A percentile compares a stretch with the other conserved stretches of the same genome.
These are phyloP conservation scores for Talaromyces wortmannii DNA, from an alignment of 495 filamentous ascomycete species.

Conservation along the genomic window DNA sequence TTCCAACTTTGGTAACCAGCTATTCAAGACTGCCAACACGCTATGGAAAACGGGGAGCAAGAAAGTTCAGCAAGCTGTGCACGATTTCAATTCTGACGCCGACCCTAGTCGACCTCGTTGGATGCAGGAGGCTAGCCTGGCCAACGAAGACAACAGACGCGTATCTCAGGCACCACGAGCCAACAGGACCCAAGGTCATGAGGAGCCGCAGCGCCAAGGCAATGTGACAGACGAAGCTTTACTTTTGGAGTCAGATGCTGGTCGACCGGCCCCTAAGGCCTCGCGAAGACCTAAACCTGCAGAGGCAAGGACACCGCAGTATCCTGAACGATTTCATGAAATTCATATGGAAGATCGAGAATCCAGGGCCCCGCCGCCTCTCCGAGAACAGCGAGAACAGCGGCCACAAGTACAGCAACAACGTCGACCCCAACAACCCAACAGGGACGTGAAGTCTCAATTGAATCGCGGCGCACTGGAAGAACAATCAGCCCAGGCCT, in stretches of 20 bases:
- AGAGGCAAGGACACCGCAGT: conserved; percentile 16
- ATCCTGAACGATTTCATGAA: conserved; percentile 19
- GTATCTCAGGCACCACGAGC: conserved; percentile 7
- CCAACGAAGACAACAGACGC: conserved; percentile 18
- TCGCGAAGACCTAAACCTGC: conserved; percentile 1
- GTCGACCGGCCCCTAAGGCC: conserved; percentile 32
- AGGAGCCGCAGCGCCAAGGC: conserved; percentile 10
- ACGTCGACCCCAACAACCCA: conserved; percentile 41
- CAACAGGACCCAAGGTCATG: conserved; percentile 9
- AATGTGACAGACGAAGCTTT: conserved; percentile 80
- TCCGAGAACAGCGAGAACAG: background rate
- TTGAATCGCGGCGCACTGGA: conserved; percentile 67
- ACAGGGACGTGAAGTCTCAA: conserved; percentile 47
- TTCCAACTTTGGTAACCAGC: conserved; percentile 69
- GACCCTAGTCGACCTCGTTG: conserved; percentile 87
- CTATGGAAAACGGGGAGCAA: conserved; percentile 93
- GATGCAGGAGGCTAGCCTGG: conserved; percentile 68
- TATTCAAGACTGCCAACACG: conserved; percentile 90
- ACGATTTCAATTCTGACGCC: conserved; percentile 76
- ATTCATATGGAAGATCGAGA: background rate
- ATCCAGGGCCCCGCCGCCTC: background rate
- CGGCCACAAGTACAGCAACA: conserved; percentile 23
- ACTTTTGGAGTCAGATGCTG: conserved; percentile 67
- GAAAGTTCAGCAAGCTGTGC: conserved; percentile 88
- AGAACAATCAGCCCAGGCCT: conserved; percentile 76